These are phyloP conservation scores for Panicum virgatum DNA, from an alignment of 202 grass and related monocot genomes.

Conservation along the genomic window DNA sequence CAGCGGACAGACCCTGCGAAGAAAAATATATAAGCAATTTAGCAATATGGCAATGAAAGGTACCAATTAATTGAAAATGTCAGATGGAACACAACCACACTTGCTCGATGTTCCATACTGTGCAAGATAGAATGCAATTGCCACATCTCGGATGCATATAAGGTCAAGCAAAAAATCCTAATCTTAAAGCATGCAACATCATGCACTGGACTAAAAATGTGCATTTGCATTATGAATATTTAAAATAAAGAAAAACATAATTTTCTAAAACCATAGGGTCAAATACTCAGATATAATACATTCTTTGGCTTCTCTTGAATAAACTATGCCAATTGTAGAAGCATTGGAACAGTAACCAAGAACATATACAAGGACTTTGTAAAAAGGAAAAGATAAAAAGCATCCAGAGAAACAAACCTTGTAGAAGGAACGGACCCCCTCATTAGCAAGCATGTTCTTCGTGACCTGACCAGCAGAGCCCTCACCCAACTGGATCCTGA, in stretches of 20 bases:
- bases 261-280: not conserved
- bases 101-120: not conserved
- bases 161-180: not conserved
- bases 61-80: not conserved
- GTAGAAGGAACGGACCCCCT: constrained; percentile 71
- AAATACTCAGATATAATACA: constrained; percentile 3
- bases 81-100: not conserved
- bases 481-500: constrained; percentile 94
- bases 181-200: not conserved
- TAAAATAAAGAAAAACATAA: not conserved
- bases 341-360: not conserved
- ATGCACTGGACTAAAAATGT: not conserved
- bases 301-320: not conserved
- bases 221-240: not conserved
- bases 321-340: not conserved
- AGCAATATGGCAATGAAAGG: constrained; percentile 7
- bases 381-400: not conserved
- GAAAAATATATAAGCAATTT: constrained; percentile 17
- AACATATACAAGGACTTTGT: not conserved
- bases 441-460: constrained; percentile 85
- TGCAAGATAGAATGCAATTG: not conserved
- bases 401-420: constrained; percentile 52
- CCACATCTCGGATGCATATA: not conserved
- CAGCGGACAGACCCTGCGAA: constrained; percentile 82
- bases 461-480: constrained; percentile 78